Evolutionary conservation across 2,329 filamentous ascomycete genomes (phyloP).

Genomic region (Amylocarpus encephaloides): DNA sequence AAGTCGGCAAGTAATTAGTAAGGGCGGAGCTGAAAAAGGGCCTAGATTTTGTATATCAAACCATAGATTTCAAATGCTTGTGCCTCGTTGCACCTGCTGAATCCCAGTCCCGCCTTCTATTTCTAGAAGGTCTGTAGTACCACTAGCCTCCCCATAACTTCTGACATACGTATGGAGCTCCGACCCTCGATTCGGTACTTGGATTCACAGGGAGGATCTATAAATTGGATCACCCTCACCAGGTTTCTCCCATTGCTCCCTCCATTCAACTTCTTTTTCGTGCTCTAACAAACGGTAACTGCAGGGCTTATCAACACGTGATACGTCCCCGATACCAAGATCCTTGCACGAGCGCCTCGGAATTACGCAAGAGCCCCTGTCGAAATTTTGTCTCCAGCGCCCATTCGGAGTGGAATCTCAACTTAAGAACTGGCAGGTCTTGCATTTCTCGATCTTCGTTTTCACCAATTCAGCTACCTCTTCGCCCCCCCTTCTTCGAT

Average conservation of each 20-base stretch:
- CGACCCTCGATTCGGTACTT: neutral
- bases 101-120: neutral
- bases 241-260: neutral
- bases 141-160: neutral
- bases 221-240: neutral
- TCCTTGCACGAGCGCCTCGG: constrained; percentile 1
- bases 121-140: constrained; percentile 10
- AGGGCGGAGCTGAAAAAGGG: neutral
- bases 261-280: no score
- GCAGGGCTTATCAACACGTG: neutral
- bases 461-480: neutral
- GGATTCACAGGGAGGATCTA: neutral
- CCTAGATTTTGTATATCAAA: constrained; percentile 8
- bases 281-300: no score
- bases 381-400: no score
- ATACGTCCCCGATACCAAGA: neutral
- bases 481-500: neutral
- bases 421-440: neutral
- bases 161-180: neutral
- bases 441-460: neutral
- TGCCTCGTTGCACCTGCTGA: neutral
- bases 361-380: constrained; percentile 3
- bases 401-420: no score
- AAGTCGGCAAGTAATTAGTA: neutral
- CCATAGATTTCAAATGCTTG: constrained; percentile 5